These are phyloP conservation scores for Cryphonectria parasitica DNA, from an alignment of 2,329 filamentous ascomycete species.

Conservation along the genomic window DNA sequence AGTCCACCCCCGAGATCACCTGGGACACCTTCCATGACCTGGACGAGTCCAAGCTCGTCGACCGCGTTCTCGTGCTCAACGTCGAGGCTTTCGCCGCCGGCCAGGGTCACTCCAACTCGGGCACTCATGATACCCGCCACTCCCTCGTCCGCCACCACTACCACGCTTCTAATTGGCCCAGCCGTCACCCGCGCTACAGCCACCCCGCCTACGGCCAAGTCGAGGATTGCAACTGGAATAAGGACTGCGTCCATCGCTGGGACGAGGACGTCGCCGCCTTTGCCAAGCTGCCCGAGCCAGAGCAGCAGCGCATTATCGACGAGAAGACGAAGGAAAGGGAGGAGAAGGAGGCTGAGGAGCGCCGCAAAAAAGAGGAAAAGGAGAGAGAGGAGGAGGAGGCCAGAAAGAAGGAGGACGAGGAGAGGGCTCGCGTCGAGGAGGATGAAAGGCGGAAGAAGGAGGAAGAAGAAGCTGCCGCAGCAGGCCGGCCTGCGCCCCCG, in stretches of 20 bases:
- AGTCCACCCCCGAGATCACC: conserved; percentile 46
- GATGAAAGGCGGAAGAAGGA: conserved; percentile 32
- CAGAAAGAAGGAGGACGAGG: conserved; percentile 37
- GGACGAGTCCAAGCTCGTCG: conserved; percentile 65
- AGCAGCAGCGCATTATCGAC: conserved; percentile 56
- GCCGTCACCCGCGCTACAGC: conserved; percentile 65
- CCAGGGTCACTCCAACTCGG: conserved; percentile 73
- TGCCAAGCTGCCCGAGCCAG: conserved; percentile 59
- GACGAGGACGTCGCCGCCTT: conserved; percentile 66
- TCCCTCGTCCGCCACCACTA: conserved; percentile 75
- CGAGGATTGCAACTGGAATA: conserved; percentile 71
- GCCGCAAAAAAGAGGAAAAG: conserved; percentile 30
- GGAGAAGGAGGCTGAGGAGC: conserved; percentile 33
- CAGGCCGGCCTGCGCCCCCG: conserved; percentile 24
- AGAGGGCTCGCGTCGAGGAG: conserved; percentile 27
- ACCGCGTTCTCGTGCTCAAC: conserved; percentile 66
- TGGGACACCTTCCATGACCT: conserved; percentile 71
- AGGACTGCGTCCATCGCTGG: conserved; percentile 67
- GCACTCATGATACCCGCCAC: conserved; percentile 66
- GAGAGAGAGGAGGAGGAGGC: conserved; percentile 42
- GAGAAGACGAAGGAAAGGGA: conserved; percentile 40
- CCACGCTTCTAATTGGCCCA: conserved; percentile 74
- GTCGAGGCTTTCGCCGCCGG: conserved; percentile 75
- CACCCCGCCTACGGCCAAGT: conserved; percentile 73
- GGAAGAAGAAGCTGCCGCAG: conserved; percentile 26